Evolutionary conservation across 495 filamentous ascomycete genomes (phyloP).

Genomic region (Aspergillus heteromorphus): DNA sequence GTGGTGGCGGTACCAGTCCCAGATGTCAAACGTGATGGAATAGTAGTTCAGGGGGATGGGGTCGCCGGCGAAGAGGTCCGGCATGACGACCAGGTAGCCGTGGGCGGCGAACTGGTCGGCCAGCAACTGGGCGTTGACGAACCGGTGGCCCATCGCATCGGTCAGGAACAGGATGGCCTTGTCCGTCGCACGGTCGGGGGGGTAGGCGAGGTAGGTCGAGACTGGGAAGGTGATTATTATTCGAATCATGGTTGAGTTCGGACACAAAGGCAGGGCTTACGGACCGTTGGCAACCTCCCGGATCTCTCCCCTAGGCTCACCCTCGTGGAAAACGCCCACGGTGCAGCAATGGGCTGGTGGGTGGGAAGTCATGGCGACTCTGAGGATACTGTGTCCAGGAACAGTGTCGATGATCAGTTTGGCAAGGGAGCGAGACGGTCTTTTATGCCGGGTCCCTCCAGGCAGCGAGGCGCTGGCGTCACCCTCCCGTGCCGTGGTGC

Average conservation of each 20-base stretch:
- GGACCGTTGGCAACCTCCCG: slow-evolving; percentile 23
- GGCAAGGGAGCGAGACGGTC: too few relatives aligned
- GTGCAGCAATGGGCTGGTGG: slow-evolving; percentile 43
- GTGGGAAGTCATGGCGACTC: slow-evolving; percentile 48
- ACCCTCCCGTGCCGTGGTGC: too few relatives aligned
- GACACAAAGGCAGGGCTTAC: too few relatives aligned
- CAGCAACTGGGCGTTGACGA: slow-evolving; percentile 31
- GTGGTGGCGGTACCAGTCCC: slow-evolving; percentile 40
- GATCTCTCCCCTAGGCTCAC: slow-evolving; percentile 22
- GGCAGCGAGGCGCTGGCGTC: too few relatives aligned
- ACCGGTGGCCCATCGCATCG: slow-evolving; percentile 32
- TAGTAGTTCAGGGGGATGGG: slow-evolving; percentile 25
- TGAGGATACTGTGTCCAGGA: neutral
- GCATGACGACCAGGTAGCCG: slow-evolving; percentile 68
- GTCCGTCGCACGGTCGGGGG: slow-evolving; percentile 13
- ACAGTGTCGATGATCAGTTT: too few relatives aligned
- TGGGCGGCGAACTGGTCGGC: slow-evolving; percentile 75
- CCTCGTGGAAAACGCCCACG: slow-evolving; percentile 33
- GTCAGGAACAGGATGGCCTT: slow-evolving; percentile 27
- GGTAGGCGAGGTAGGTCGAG: slow-evolving; percentile 26
- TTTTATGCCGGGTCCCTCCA: too few relatives aligned
- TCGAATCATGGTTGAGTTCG: too few relatives aligned
- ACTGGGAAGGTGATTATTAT: too few relatives aligned
- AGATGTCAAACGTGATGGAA: slow-evolving; percentile 21
- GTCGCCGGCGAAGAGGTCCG: slow-evolving; percentile 44